Percentiles rank a stretch among this genome's conserved stretches.
These are phyloP conservation scores for Gnetum montanum DNA, from an alignment of 75 land plant genomes.

Conservation along the genomic window DNA sequence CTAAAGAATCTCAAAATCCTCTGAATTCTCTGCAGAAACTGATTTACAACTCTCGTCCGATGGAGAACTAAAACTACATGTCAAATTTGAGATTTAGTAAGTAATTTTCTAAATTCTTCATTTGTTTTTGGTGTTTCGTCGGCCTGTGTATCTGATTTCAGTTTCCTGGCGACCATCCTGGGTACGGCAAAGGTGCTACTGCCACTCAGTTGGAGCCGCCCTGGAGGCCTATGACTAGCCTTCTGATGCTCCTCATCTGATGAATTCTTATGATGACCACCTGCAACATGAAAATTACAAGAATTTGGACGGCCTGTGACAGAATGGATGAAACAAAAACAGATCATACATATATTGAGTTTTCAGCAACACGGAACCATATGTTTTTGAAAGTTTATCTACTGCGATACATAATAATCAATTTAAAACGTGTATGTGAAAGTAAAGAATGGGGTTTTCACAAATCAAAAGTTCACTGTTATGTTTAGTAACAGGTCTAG, in stretches of 20 bases:
- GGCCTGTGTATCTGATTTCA: slow-evolving; percentile 8
- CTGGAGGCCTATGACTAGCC: slow-evolving; percentile 29
- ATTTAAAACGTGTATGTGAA: too few species aligned
- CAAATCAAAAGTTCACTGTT: too few species aligned
- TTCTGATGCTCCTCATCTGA: slow-evolving; percentile 8
- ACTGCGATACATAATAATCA: too few species aligned
- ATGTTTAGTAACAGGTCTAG: too few species aligned
- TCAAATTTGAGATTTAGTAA: slow-evolving; percentile 39
- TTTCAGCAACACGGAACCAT: too few species aligned
- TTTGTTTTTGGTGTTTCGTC: slow-evolving; percentile 66
- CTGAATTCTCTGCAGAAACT: too few species aligned
- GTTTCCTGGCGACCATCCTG: slow-evolving; percentile 36
- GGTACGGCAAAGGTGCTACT: slow-evolving; percentile 84
- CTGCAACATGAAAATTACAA: not conserved
- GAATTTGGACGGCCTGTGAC: not conserved
- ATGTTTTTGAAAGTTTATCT: too few species aligned
- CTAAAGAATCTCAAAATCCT: too few species aligned
- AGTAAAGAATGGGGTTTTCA: too few species aligned
- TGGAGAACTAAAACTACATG: too few species aligned
- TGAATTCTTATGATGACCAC: slow-evolving; percentile 6
- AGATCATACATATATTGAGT: too few species aligned
- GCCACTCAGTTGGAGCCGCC: slow-evolving; percentile 41
- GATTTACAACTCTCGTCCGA: too few species aligned
- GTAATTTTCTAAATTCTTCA: slow-evolving; percentile 80
- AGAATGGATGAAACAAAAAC: not conserved